phyloP scores from a whole-genome alignment of 352 stramenopile species.

The Lagenidium giganteum region DNA sequence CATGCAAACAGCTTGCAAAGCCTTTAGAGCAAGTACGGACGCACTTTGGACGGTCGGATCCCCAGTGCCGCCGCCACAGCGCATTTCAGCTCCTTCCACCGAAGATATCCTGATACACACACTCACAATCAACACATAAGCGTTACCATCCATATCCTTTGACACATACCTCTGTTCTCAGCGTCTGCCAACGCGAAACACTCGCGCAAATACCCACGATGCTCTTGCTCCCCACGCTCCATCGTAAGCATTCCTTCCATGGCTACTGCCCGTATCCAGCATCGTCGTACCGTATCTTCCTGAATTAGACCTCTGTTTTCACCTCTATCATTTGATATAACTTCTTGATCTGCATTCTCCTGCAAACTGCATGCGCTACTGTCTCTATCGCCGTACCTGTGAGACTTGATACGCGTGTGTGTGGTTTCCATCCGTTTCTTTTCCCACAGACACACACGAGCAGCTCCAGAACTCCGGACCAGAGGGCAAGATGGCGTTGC shows the following conservation, averaged over 20 bases:
- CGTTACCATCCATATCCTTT: neutral
- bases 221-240: slow-evolving; percentile 1
- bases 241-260: neutral
- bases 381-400: slow-evolving; percentile 2
- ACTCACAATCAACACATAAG: neutral
- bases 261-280: too few relatives aligned
- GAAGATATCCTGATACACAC: slow-evolving; percentile 27
- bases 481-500: slow-evolving; percentile 13
- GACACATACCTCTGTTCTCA: slow-evolving; percentile 15
- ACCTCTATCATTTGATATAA: slow-evolving; percentile 4
- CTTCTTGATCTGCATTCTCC: neutral
- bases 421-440: slow-evolving; percentile 22
- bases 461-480: neutral
- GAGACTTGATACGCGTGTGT: slow-evolving; percentile 7
- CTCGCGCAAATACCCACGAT: slow-evolving; percentile 22
- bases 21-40: neutral
- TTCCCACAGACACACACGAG: slow-evolving; percentile 2
- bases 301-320: neutral
- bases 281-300: slow-evolving; percentile 21
- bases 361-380: neutral
- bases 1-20: neutral
- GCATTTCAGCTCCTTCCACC: slow-evolving; percentile 54
- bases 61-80: slow-evolving; percentile 54
- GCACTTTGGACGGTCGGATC: slow-evolving; percentile 57
- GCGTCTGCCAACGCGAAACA: slow-evolving; percentile 49